Evolutionary conservation across 2,329 filamentous ascomycete species (phyloP).

Genomic region (Monosporascus sp.): DNA sequence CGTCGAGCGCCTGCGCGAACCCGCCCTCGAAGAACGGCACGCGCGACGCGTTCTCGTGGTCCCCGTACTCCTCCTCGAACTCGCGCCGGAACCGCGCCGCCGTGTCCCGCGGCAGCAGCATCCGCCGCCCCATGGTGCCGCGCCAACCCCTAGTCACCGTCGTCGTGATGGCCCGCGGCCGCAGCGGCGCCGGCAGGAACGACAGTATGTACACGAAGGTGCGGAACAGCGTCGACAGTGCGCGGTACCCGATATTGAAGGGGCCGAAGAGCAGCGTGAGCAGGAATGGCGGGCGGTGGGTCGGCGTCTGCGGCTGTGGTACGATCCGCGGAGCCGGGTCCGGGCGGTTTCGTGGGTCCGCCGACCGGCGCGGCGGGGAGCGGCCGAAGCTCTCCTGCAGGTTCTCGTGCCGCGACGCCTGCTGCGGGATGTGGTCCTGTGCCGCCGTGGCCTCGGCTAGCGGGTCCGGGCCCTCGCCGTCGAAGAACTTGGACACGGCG

Average conservation of each 20-base stretch:
- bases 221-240: constrained; percentile 64
- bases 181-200: constrained; percentile 65
- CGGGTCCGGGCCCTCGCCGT: constrained; percentile 82
- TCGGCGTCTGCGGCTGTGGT: constrained; percentile 60
- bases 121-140: constrained; percentile 64
- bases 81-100: constrained; percentile 85
- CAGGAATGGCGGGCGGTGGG: constrained; percentile 67
- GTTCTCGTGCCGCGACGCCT: constrained; percentile 65
- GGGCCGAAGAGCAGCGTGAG: constrained; percentile 76
- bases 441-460: constrained; percentile 69
- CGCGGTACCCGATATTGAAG: constrained; percentile 69
- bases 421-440: constrained; percentile 55
- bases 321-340: constrained; percentile 80
- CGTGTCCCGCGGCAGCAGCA: constrained; percentile 79
- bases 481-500: constrained; percentile 95
- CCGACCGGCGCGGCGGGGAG: constrained; percentile 28
- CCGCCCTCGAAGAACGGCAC: constrained; percentile 81
- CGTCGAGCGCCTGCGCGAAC: constrained; percentile 85
- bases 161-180: constrained; percentile 49
- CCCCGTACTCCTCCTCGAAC: constrained; percentile 89
- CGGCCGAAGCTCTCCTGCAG: constrained; percentile 54
- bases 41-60: constrained; percentile 32
- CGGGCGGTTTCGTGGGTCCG: constrained; percentile 34
- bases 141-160: constrained; percentile 45
- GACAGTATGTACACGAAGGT: constrained; percentile 73